Base-by-base conservation (phyloP, 2,329 filamentous ascomycete genomes). In the Alternaria atra region DNA sequence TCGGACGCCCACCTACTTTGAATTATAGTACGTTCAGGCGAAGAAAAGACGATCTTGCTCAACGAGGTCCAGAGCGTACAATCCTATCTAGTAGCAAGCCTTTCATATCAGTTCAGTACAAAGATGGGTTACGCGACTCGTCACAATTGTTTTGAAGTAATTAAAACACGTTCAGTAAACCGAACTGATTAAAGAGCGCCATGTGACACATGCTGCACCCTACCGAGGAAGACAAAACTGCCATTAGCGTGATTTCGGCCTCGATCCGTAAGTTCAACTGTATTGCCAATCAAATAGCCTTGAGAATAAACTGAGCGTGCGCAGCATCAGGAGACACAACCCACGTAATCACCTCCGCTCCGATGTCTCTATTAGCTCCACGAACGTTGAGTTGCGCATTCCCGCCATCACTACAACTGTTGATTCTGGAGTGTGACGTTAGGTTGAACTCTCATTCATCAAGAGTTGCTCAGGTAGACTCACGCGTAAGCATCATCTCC, bases 311-410 rank as follows among this genome's bases (percentile, higher is more conserved):
- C 47, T 58, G 23, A 5, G 10, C 9, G 32, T 50, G 42, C 25
- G 10, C 42, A 34, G 23, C 9, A 10, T 17, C 46, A 6, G n/a
- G 9, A 10, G 40, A 15, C 7, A 35, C 5, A 6, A 20, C 20
- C 20, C 29, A 58, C 0, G 9, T 27, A 13, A 58, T 58, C 17
- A 58, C 4, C 2, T 55, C 43, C 2, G 56, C 48, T 34, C 56
- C 50, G 4, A 25, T 25, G 3, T 20, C 29, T 35, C 48, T 58
- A 35, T 13, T n/a, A 6, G 2, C 34, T 1, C 43, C 35, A 35
- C 15, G 6, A 5, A 58, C 51, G 8, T 58, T 58, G 42, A 58
- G 23, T 20, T 58, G 56, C 42, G 32, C 20, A 20, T 20, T 20
- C 20, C 20, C 20, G 20, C 20, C 20, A 20, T 20, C 2, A 20